phyloP scores from a whole-genome alignment of 2,329 filamentous ascomycete genomes.

The Colletotrichum coccodes region DNA sequence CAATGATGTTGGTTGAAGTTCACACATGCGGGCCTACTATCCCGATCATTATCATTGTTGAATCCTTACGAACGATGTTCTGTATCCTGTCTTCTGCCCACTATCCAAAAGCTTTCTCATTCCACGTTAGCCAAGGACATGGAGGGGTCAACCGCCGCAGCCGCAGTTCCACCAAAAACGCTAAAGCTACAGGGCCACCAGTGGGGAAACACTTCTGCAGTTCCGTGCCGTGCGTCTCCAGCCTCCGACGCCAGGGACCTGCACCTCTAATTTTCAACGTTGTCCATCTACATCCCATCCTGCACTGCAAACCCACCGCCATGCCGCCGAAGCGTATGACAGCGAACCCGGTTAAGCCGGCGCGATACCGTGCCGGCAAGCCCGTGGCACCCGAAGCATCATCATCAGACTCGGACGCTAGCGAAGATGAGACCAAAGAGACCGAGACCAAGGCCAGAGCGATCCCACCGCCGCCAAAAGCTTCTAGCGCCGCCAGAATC shows the following conservation, averaged over 20 bases:
- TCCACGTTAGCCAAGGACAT: neutral
- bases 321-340: constrained; percentile 90
- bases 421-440: constrained; percentile 47
- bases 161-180: constrained; percentile 5
- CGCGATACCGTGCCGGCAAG: constrained; percentile 89
- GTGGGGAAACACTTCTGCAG: constrained; percentile 16
- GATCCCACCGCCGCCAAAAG: constrained; percentile 66
- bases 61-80: no score
- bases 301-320: constrained; percentile 15
- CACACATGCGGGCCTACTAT: neutral
- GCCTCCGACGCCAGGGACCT: neutral
- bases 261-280: constrained; percentile 10
- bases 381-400: constrained; percentile 62
- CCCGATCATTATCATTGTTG: no score
- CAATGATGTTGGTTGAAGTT: constrained; percentile 20
- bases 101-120: neutral
- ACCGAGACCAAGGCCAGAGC: constrained; percentile 39
- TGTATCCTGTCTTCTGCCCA: neutral
- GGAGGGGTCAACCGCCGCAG: neutral
- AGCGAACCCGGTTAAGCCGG: constrained; percentile 83
- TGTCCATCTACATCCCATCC: neutral
- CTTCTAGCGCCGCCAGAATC: constrained; percentile 65
- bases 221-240: constrained; percentile 2
- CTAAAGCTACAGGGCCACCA: constrained; percentile 26
- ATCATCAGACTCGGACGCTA: constrained; percentile 62